Base-by-base conservation (phyloP, 2,329 filamentous ascomycete species). In the Zymoseptoria brevis region DNA sequence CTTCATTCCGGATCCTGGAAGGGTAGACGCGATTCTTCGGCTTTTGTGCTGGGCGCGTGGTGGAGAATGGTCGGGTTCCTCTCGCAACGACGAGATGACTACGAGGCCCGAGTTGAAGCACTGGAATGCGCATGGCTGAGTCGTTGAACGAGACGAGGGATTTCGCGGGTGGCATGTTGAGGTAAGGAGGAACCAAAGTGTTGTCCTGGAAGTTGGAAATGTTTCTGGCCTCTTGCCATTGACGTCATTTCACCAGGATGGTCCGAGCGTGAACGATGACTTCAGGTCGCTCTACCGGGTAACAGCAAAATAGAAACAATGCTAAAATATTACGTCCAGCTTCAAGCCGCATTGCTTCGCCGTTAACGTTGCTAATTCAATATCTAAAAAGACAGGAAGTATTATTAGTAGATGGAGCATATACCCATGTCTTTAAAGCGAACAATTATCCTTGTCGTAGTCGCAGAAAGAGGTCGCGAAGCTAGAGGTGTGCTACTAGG, bases 1-100 rank as follows among this genome's bases (percentile, higher is more conserved):
- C 71, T 54, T 78, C 76, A 30, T 69, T 72, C 56, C 79, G 77
- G 53, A 81, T 67, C n/a, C 74, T 75, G 54, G 62, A 55, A 16
- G 70, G 70, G 57, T 71, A 72, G 58, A 73, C 67, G 57, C 71
- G 68, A 61, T 74, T 74, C 59, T 71, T 71, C n/a, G 65, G 67
- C 29, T 41, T 26, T 8, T 53, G 30, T 11, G 60, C 50, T 11
- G 57, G 21, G 45, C 51, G 24, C 19, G 63, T 62, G 2, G 67
- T 35, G 19, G 67, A 65, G 59, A 71, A 68, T 41, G 53, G 56
- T 35, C 66, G 64, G 11, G 55, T 54, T 24, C 26, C 13, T 19
- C 21, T 50, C 8, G 50, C 19, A 7, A 22, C 53, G 13, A 56
- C n/a, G 29, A 50, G 50, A n/a, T 41, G 54, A 4, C 30, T 45